Conservation (phyloP, 352 stramenopile genomes). For the Globisporangium irregulare region DNA sequence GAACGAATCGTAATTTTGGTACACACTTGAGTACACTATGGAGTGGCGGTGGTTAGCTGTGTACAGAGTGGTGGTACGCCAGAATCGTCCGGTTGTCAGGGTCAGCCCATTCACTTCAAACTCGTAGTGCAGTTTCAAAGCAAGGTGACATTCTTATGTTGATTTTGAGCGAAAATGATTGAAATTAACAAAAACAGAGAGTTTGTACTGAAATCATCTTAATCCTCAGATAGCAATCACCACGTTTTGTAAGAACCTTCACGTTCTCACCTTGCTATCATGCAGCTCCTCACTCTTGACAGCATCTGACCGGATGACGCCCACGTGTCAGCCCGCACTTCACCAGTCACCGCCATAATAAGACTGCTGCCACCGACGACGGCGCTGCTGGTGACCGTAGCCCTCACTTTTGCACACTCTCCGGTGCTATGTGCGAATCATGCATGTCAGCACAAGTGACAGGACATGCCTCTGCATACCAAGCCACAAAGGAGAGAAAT, state of each 20-base stretch:
- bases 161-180: background rate
- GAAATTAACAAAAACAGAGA: background rate
- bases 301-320: background rate
- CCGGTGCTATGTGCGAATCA: background rate
- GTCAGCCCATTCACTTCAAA: background rate
- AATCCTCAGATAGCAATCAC: background rate
- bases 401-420: background rate
- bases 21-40: too few relatives aligned
- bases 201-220: background rate
- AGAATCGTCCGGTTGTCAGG: background rate
- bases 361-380: background rate
- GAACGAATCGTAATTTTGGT: background rate
- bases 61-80: too few relatives aligned
- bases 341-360: background rate
- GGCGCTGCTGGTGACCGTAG: background rate
- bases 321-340: background rate
- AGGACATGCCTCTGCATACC: background rate
- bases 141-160: background rate
- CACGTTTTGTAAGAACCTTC: background rate
- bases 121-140: background rate
- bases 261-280: background rate
- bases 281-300: background rate
- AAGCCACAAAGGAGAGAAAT: too few relatives aligned
- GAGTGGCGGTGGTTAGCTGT: too few relatives aligned
- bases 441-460: background rate